Evolutionary conservation across 106 monocot species (phyloP), one percentile per base, ranked within the genome.

Genomic region (Allium sativum): DNA sequence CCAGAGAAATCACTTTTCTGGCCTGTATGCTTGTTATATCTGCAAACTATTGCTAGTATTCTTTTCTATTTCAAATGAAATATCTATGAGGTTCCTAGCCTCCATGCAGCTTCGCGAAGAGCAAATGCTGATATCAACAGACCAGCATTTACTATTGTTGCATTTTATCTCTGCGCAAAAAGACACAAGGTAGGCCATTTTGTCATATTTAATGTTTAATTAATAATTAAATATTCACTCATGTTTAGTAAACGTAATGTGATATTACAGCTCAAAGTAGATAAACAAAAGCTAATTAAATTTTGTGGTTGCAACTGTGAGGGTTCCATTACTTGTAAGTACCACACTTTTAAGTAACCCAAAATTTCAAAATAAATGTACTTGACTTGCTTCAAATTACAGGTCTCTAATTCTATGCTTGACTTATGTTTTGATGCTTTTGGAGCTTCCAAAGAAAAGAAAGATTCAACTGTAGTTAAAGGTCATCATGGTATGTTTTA

Each of bases 371-470:
- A 47, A 47, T 47, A 47, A 8, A 47, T 58, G 7, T 48, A 22
- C 59, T 19, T 55, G 7, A 42, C 47, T 19, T 68, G 18, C 48
- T 46, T 68, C 0, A 48, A 64, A 15, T n/a, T 62, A 45, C 69
- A 98, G 96, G 82, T 98, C 48, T 73, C 82, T 48, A 85, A 79
- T 66, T 98, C 96, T 45, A 98, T 88, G 91, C 74, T 47, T 47
- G 96, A 98, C 52, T 84, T 98, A 4, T 98, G 96, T 61, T 98
- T 84, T 72, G 91, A 98, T 92, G 73, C 73, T 59, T 84, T 92
- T 77, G 96, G 88, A 40, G 70, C 80, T 73, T 70, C 84, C 42
- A 98, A 85, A 51, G 84, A 91, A 64, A 98, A 88, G 76, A 88
- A 79, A 72, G 83, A 91, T 67, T 51, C 85, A 45, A 87, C 56